Percentiles rank a stretch among this genome's conserved stretches.
phyloP scores from a whole-genome alignment of 202 grass and related monocot species.

The Panicum virgatum region DNA sequence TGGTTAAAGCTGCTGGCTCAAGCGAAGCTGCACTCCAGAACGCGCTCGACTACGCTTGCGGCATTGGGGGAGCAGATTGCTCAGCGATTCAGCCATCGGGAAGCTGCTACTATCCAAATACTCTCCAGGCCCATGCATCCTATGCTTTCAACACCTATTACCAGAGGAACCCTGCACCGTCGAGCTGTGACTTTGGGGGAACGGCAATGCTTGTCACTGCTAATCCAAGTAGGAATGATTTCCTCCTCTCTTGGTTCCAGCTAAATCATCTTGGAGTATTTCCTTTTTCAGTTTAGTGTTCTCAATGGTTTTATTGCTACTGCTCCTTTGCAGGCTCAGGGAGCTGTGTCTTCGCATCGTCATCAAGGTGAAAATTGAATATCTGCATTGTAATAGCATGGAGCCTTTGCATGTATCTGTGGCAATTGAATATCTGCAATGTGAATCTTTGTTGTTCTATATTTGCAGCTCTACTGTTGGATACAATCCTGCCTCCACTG shows the following conservation, averaged over 20 bases:
- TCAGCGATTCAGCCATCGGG: constrained; percentile 52
- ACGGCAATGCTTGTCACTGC: constrained; percentile 61
- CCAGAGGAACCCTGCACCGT: constrained; percentile 55
- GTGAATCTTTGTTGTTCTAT: constrained; percentile 24
- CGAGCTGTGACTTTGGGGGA: constrained; percentile 65
- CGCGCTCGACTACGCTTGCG: constrained; percentile 77
- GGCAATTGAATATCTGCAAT: background rate
- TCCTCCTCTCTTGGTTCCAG: background rate
- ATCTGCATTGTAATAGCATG: constrained; percentile 2
- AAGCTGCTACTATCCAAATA: constrained; percentile 79
- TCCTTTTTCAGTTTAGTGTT: constrained; percentile 2
- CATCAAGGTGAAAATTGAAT: constrained; percentile 38
- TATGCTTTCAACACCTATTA: constrained; percentile 86
- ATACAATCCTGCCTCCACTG: constrained; percentile 33
- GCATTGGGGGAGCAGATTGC: constrained; percentile 64
- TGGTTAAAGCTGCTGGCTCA: constrained; percentile 59
- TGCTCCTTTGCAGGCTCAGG: constrained; percentile 47
- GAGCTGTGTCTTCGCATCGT: constrained; percentile 44
- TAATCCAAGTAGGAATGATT: constrained; percentile 63
- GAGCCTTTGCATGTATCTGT: background rate
- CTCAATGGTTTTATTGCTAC: background rate
- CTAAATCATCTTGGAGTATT: background rate
- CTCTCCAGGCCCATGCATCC: constrained; percentile 68
- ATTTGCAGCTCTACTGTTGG: constrained; percentile 44
- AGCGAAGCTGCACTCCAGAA: constrained; percentile 50